Evolutionary conservation across 1,139 yeast genomes (phyloP).

Genomic region (Yamadazyma triangularis): DNA sequence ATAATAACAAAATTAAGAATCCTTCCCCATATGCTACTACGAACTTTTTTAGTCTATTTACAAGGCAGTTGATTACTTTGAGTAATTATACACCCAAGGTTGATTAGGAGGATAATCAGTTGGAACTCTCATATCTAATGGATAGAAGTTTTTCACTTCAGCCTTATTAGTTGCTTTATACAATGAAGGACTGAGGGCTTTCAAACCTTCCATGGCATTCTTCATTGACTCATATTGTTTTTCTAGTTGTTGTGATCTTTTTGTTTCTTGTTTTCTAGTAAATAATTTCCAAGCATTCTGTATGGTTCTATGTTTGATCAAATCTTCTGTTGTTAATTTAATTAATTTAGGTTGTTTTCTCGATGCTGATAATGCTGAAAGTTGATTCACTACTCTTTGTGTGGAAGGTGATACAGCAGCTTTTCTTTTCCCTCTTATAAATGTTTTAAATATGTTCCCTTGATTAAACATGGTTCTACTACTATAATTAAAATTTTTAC

Average conservation of each 20-base stretch:
- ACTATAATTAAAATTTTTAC: too few species aligned
- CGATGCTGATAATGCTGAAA: conserved; percentile 81
- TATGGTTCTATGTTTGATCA: conserved; percentile 78
- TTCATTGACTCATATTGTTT: conserved; percentile 64
- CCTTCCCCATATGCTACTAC: not conserved
- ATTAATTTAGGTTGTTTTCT: conserved; percentile 83
- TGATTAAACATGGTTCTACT: not conserved
- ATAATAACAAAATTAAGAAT: not conserved
- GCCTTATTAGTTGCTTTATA: conserved; percentile 47
- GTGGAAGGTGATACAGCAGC: conserved; percentile 50
- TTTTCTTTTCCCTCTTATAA: conserved; percentile 37
- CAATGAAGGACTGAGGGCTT: conserved; percentile 42
- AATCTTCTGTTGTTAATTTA: conserved; percentile 74
- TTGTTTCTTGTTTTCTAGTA: conserved; percentile 45
- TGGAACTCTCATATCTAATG: conserved; percentile 80
- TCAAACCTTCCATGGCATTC: conserved; percentile 72
- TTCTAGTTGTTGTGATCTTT: conserved; percentile 44
- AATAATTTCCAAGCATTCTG: conserved; percentile 77
- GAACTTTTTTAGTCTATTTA: not conserved
- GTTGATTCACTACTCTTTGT: conserved; percentile 65
- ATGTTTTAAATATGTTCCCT: conserved; percentile 6
- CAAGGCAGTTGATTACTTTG: conserved; percentile 6
- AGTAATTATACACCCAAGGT: conserved; percentile 71
- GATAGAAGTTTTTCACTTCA: conserved; percentile 51
- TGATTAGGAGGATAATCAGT: conserved; percentile 87